Conservation (phyloP, 2,329 filamentous ascomycete genomes). For the Pseudocercospora macadamiae region DNA sequence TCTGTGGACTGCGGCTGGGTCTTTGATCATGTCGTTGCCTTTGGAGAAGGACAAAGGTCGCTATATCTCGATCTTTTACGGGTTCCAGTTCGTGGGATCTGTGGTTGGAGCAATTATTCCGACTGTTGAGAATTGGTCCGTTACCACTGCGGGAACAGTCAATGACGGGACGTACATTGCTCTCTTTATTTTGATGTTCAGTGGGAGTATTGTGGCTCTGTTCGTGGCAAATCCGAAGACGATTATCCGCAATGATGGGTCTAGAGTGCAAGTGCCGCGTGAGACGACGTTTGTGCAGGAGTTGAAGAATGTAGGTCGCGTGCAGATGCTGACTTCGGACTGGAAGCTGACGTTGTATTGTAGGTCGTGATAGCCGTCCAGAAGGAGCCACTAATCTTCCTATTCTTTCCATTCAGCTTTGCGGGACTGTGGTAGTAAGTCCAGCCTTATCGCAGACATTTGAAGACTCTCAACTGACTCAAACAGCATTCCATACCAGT, state of each 20-base stretch:
- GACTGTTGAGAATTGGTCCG: constrained; percentile 4
- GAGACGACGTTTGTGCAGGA: constrained; percentile 7
- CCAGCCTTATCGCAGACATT: not conserved
- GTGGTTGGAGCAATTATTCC: constrained; percentile 4
- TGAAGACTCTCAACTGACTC: not conserved
- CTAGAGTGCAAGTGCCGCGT: not conserved
- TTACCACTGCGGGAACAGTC: not conserved
- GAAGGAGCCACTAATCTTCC: constrained; percentile 2
- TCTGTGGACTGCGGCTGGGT: constrained; percentile 79
- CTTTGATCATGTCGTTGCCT: constrained; percentile 88
- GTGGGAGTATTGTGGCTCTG: not conserved
- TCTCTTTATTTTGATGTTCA: not conserved
- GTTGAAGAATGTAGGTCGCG: constrained; percentile 7
- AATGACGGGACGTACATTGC: constrained; percentile 8
- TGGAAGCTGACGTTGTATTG: not conserved
- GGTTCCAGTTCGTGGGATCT: not conserved
- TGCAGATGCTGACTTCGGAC: not conserved
- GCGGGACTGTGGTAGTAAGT: constrained; percentile 8
- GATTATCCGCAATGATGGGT: not conserved
- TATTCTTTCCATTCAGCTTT: constrained; percentile 7
- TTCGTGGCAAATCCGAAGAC: not conserved
- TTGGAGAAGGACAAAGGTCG: constrained; percentile 79
- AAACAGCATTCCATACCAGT: constrained; percentile 5
- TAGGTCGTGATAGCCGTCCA: constrained; percentile 5
- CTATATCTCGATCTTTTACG: constrained; percentile 66